Evolutionary conservation across 129 eudicot genomes (phyloP), one percentile per base, ranked within the genome.

Genomic region (Saussurea involucrata): DNA sequence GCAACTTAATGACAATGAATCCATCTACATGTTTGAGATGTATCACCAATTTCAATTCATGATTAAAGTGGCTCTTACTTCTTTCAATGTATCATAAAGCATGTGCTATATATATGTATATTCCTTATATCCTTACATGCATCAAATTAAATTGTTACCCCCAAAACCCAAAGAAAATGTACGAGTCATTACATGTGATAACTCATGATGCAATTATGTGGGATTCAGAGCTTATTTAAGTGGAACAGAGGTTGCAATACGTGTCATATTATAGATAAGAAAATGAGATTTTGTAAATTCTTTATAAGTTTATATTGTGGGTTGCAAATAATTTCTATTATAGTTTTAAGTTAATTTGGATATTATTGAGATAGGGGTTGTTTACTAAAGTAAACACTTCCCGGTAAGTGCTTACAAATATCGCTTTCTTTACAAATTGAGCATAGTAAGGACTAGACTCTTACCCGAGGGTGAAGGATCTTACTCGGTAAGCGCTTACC

Each of bases 1-100:
- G 71, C 71, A 66, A 66, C 71, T 53, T 66, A 66, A 66, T 66
- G 71, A 66, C 71, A 66, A 66, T 32, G 71, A 32, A 66, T 66
- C 71, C 71, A 66, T 66, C 71, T 66, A 66, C 71, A 31, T 66
- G 44, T 66, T 66, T 64, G 20, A 63, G 68, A 63, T 63, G 17
- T 27, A 34, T 40, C 69, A 66, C 46, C 46, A 17, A 31, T 66
- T 66, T 66, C 44, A 66, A 66, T 66, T 66, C 71, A 66, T 66
- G 71, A 66, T 66, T 66, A 66, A 66, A 66, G 71, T 66, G 10
- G 2, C 22, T 31, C 46, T 49, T 66, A 66, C 71, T 31, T 66
- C 71, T 66, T 66, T 66, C 46, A 66, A 66, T 32, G 46, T 66
- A 31, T 34, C 71, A 31, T 66, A 66, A 66, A 32, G 71, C 71